A percentile compares a stretch with the other conserved stretches of the same genome.
These are phyloP conservation scores for Penicillium crystallinum DNA, from an alignment of 495 filamentous ascomycete genomes.

Conservation along the genomic window DNA sequence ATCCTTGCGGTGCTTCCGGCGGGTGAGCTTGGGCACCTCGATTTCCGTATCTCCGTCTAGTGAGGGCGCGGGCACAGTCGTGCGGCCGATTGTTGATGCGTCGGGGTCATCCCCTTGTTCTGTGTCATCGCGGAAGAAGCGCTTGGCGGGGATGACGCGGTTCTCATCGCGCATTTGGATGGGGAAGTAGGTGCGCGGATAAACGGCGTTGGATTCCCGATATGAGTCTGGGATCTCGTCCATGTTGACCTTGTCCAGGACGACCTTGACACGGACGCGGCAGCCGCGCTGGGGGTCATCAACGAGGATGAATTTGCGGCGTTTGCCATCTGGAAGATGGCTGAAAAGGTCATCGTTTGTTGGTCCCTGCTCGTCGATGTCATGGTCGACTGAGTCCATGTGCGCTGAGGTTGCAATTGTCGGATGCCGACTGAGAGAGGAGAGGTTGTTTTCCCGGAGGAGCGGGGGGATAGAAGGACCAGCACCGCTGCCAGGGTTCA, in stretches of 20 bases:
- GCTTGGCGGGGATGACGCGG: constrained; percentile 55
- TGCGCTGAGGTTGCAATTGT: constrained; percentile 37
- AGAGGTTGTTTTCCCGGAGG: constrained; percentile 60
- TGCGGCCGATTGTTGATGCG: constrained; percentile 43
- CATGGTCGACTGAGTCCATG: constrained; percentile 27
- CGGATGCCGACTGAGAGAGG: constrained; percentile 43
- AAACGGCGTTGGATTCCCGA: constrained; percentile 81
- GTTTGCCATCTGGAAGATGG: constrained; percentile 78
- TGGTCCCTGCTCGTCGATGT: constrained; percentile 41
- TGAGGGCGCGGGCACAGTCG: constrained; percentile 65
- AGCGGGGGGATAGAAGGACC: constrained; percentile 66
- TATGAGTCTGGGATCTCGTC: constrained; percentile 93
- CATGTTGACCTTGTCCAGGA: constrained; percentile 81
- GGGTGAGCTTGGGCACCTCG: constrained; percentile 65
- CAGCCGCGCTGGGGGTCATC: constrained; percentile 75
- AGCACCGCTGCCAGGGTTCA: constrained; percentile 40
- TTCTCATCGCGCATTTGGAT: constrained; percentile 75
- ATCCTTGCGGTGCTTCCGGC: constrained; percentile 66
- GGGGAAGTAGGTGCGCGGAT: constrained; percentile 82
- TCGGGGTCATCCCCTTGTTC: constrained; percentile 54
- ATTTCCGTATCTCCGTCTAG: constrained; percentile 69
- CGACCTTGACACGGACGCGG: constrained; percentile 80
- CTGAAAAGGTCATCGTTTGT: constrained; percentile 68
- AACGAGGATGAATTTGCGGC: constrained; percentile 92
- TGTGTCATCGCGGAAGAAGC: constrained; percentile 60